A percentile compares a stretch with the other conserved stretches of the same genome.
Evolutionary conservation across 306 rosid genomes (phyloP).

Genomic region (Trichosanthes truncata): DNA sequence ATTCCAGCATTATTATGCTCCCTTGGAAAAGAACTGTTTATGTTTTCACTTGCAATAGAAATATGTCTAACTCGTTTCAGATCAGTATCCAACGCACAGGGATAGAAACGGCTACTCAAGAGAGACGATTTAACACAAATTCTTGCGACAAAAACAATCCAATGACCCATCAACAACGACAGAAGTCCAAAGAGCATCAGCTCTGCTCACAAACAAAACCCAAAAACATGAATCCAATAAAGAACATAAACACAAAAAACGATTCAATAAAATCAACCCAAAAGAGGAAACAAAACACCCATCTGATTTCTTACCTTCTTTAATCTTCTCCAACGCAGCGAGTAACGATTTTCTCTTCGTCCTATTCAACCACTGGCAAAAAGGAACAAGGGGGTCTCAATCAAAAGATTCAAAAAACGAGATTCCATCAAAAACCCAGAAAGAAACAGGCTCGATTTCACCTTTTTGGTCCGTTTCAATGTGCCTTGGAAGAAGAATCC

Average conservation of each 20-base stretch:
- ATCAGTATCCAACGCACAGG: conserved; percentile 38
- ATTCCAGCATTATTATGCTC: conserved; percentile 18
- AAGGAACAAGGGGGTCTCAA: neutral
- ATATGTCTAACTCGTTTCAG: conserved; percentile 10
- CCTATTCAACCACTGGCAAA: conserved; percentile 54
- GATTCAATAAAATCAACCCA: neutral
- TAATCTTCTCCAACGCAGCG: conserved; percentile 73
- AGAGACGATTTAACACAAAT: conserved; percentile 65
- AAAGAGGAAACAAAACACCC: neutral
- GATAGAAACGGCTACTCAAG: conserved; percentile 57
- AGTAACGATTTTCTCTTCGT: conserved; percentile 75
- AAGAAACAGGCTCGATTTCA: conserved; percentile 6
- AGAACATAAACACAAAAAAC: neutral
- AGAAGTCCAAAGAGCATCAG: conserved; percentile 83
- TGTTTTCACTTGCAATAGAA: conserved; percentile 15
- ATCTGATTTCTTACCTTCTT: conserved; percentile 43
- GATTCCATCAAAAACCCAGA: neutral
- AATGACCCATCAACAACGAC: conserved; percentile 89
- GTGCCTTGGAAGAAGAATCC: conserved; percentile 50
- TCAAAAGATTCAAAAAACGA: neutral
- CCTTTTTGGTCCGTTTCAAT: conserved; percentile 44
- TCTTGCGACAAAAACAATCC: conserved; percentile 72
- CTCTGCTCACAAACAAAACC: conserved; percentile 40
- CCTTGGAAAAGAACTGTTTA: conserved; percentile 31
- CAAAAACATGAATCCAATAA: neutral